These are phyloP conservation scores for Ceraceosorus guamensis DNA, from an alignment of 1,284 basidiomycete genomes.

Conservation along the genomic window DNA sequence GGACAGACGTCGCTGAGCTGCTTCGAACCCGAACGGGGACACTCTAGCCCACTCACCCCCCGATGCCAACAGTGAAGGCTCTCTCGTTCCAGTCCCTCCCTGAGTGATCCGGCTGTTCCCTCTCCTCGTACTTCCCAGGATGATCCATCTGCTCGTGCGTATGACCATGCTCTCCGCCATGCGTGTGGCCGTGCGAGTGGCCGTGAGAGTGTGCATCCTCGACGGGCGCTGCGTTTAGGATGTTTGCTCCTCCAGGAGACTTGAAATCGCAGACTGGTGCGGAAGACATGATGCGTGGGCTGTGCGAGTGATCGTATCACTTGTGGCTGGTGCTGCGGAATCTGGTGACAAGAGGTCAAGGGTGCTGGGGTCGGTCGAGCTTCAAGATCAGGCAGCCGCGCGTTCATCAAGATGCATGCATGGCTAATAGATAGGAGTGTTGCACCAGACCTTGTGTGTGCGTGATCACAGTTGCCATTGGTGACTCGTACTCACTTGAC, in stretches of 20 bases:
- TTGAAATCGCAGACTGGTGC: conserved; percentile 7
- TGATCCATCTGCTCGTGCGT: conserved; percentile 31
- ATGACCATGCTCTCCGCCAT: conserved; percentile 41
- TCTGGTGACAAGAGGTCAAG: too few relatives aligned
- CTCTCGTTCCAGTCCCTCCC: conserved; percentile 79
- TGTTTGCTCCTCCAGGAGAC: neutral
- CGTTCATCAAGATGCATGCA: too few relatives aligned
- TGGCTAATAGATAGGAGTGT: too few relatives aligned
- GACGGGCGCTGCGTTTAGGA: neutral
- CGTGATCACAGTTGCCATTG: too few relatives aligned
- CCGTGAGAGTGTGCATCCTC: conserved; percentile 11
- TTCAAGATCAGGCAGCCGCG: too few relatives aligned
- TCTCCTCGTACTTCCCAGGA: conserved; percentile 79
- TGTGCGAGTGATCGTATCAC: too few relatives aligned
- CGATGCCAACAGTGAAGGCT: conserved; percentile 69
- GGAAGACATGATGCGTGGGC: conserved; percentile 1
- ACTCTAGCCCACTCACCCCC: conserved; percentile 3
- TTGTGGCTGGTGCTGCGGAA: too few relatives aligned
- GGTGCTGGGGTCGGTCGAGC: too few relatives aligned
- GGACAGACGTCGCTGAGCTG: too few relatives aligned
- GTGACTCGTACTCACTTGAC: too few relatives aligned
- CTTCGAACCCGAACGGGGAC: neutral
- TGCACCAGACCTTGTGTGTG: too few relatives aligned
- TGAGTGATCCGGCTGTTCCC: conserved; percentile 83
- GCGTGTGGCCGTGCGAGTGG: conserved; percentile 23